Conservation (phyloP, 805 yeast species). For the Starmerella bacillaris region DNA sequence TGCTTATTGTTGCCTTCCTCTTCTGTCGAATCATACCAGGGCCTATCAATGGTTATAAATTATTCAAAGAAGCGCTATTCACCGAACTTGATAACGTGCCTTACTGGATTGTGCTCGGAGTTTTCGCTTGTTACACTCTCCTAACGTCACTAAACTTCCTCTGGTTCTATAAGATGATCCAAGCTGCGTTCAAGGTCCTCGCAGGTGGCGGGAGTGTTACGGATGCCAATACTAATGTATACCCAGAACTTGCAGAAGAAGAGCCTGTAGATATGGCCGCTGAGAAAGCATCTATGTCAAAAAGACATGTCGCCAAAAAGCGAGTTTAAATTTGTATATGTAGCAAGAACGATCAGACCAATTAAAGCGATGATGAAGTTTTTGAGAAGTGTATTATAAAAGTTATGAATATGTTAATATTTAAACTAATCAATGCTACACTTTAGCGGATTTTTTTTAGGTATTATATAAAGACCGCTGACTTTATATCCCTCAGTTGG, state of each 20-base stretch:
- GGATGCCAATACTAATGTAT: background rate
- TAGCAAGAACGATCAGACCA: too few species aligned
- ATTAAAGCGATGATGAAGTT: too few species aligned
- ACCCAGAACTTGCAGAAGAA: background rate
- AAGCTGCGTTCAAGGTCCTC: slow-evolving; percentile 8
- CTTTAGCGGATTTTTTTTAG: too few species aligned
- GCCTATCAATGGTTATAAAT: slow-evolving; percentile 41
- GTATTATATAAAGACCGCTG: too few species aligned
- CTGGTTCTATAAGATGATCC: slow-evolving; percentile 82
- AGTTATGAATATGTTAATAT: too few species aligned
- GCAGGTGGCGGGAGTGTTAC: too few species aligned
- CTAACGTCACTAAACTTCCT: slow-evolving; percentile 52
- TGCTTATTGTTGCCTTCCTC: slow-evolving; percentile 55
- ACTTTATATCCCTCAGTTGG: too few species aligned
- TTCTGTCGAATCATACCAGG: slow-evolving; percentile 76
- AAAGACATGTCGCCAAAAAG: too few species aligned
- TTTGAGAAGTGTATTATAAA: too few species aligned
- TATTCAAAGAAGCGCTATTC: slow-evolving; percentile 22
- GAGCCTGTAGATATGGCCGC: slow-evolving; percentile 1
- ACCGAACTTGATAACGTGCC: slow-evolving; percentile 26
- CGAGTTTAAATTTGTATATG: too few species aligned
- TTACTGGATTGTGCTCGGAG: slow-evolving; percentile 29
- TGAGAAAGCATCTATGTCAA: too few species aligned
- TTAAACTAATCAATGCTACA: too few species aligned
- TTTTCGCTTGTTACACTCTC: slow-evolving; percentile 40